These are phyloP conservation scores for Botrytis sinoallii DNA, from an alignment of 2,329 filamentous ascomycete species.

Conservation along the genomic window DNA sequence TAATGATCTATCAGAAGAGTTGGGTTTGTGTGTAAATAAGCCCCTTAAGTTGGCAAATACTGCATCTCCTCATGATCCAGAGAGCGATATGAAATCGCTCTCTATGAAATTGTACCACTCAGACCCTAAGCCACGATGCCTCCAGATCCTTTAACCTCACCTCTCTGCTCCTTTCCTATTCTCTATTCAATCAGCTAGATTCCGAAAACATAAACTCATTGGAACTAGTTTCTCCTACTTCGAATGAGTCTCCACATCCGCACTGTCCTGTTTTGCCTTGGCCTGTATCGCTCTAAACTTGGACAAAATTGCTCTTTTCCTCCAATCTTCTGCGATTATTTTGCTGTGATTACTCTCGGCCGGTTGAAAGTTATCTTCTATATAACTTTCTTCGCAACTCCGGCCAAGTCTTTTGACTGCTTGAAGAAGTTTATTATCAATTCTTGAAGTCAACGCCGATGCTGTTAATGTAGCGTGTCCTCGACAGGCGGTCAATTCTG, in stretches of 20 bases:
- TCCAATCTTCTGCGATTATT: neutral
- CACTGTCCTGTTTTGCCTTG: neutral
- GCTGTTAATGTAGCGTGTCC: neutral
- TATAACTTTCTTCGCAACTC: neutral
- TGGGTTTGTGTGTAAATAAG: too few relatives aligned
- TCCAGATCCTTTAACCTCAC: too few relatives aligned
- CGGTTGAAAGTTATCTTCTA: neutral
- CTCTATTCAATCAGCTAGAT: neutral
- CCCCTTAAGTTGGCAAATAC: too few relatives aligned
- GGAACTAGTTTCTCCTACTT: neutral
- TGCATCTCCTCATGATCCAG: too few relatives aligned
- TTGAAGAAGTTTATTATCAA: neutral
- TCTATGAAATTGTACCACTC: too few relatives aligned
- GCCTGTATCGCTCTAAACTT: neutral
- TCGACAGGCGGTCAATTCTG: neutral
- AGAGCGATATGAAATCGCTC: too few relatives aligned
- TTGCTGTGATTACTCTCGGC: neutral
- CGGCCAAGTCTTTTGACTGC: neutral
- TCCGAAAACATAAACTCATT: too few relatives aligned
- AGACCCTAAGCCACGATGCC: too few relatives aligned
- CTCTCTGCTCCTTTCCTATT: neutral
- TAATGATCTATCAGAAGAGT: too few relatives aligned
- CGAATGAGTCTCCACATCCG: neutral
- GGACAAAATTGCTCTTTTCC: neutral
- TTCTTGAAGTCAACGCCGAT: neutral